Evolutionary conservation across 2,329 filamentous ascomycete species (phyloP).

Genomic region (Lizonia empirigonia): DNA sequence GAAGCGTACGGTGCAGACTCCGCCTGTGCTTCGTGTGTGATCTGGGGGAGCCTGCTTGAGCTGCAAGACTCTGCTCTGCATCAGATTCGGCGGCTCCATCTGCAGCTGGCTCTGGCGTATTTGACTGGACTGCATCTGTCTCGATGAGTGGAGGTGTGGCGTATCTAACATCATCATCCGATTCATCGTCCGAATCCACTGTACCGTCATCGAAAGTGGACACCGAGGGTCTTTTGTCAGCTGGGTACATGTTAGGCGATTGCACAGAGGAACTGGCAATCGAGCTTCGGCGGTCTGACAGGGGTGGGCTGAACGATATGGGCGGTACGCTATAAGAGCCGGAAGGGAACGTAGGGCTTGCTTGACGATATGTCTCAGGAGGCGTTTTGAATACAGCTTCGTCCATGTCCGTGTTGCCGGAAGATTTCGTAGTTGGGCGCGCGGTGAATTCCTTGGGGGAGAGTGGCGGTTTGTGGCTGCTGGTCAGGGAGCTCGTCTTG

Average conservation of each 20-base stretch:
- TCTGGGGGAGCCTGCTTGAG: constrained; percentile 48
- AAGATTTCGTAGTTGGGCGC: constrained; percentile 46
- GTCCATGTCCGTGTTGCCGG: constrained; percentile 45
- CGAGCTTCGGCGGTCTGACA: constrained; percentile 40
- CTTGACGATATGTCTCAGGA: constrained; percentile 49
- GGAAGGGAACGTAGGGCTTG: constrained; percentile 42
- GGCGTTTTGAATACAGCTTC: constrained; percentile 54
- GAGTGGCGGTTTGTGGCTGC: constrained; percentile 37
- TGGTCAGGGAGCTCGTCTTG: constrained; percentile 43
- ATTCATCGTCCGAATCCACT: constrained; percentile 38
- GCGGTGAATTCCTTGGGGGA: constrained; percentile 37
- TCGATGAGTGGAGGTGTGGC: constrained; percentile 43
- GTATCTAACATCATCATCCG: constrained; percentile 39
- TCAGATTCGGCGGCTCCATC: constrained; percentile 35
- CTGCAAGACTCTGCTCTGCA: constrained; percentile 37
- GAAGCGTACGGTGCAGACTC: constrained; percentile 86
- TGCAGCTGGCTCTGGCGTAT: constrained; percentile 32
- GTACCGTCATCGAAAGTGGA: constrained; percentile 41
- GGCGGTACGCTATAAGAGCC: constrained; percentile 39
- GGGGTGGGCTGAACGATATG: constrained; percentile 40
- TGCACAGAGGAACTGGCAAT: constrained; percentile 43
- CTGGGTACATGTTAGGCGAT: constrained; percentile 40
- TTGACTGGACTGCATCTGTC: constrained; percentile 24
- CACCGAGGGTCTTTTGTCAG: constrained; percentile 43
- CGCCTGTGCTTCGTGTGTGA: constrained; percentile 75